Conservation (phyloP, 1,139 yeast species). For the Zhuliangozyma parablackwelliae region DNA sequence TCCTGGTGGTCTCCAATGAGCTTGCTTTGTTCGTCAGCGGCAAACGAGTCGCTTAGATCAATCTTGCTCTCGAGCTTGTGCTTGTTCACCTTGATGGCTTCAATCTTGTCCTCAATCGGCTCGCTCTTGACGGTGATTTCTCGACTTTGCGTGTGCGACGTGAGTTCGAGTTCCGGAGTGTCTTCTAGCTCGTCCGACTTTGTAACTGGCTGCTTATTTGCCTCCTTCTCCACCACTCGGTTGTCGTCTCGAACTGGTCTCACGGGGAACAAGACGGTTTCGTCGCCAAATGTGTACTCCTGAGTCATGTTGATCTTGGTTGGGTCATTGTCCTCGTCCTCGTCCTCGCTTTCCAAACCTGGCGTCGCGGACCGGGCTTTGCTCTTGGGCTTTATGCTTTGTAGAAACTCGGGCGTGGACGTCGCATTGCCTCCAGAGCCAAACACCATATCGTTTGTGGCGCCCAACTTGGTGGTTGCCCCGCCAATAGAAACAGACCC, state of each 20-base stretch:
- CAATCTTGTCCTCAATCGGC: slow-evolving; percentile 26
- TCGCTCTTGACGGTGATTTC: slow-evolving; percentile 35
- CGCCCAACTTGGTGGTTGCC: slow-evolving; percentile 22
- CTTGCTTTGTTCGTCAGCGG: slow-evolving; percentile 28
- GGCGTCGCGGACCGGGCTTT: slow-evolving; percentile 14
- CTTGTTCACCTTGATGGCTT: slow-evolving; percentile 23
- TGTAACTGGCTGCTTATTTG: slow-evolving; percentile 3
- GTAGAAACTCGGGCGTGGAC: slow-evolving; percentile 38
- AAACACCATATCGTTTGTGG: slow-evolving; percentile 25
- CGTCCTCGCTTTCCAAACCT: slow-evolving; percentile 24
- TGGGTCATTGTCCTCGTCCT: slow-evolving; percentile 32
- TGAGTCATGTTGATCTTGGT: slow-evolving; percentile 60
- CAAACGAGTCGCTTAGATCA: slow-evolving; percentile 26
- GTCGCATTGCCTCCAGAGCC: slow-evolving; percentile 16
- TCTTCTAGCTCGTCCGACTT: slow-evolving; percentile 7
- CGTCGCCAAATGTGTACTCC: slow-evolving; percentile 50
- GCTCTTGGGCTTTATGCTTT: slow-evolving; percentile 30
- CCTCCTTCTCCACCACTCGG: not conserved
- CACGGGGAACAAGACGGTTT: slow-evolving; percentile 41
- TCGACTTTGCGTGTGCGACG: slow-evolving; percentile 11
- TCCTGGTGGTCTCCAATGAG: slow-evolving; percentile 29
- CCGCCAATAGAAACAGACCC: slow-evolving; percentile 51
- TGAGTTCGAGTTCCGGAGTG: slow-evolving; percentile 5
- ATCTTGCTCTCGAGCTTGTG: slow-evolving; percentile 28
- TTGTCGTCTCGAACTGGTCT: slow-evolving; percentile 31